A percentile compares a stretch with the other conserved stretches of the same genome.
These are phyloP conservation scores for Debaryomycetaceae sp. DNA, from an alignment of 1,139 yeast genomes.

Conservation along the genomic window DNA sequence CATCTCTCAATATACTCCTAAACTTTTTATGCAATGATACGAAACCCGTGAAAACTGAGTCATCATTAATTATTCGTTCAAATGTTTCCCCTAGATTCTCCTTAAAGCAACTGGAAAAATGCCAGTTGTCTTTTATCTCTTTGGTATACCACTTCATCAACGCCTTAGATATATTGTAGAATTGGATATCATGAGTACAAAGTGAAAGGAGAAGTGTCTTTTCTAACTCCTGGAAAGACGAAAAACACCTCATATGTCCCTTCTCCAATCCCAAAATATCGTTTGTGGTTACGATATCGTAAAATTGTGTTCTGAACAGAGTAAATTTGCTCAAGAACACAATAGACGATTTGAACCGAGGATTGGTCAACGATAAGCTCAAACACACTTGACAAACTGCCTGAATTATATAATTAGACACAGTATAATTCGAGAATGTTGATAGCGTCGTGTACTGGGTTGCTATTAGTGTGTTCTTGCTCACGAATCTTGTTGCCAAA, in stretches of 20 bases:
- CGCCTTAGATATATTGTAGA: slow-evolving; percentile 49
- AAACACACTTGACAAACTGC: slow-evolving; percentile 38
- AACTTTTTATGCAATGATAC: slow-evolving; percentile 74
- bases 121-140: slow-evolving; percentile 22
- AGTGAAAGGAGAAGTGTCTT: slow-evolving; percentile 47
- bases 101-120: slow-evolving; percentile 7
- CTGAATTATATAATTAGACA: slow-evolving; percentile 32
- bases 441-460: slow-evolving; percentile 19
- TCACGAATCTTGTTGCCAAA: slow-evolving; percentile 32
- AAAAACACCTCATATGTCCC: slow-evolving; percentile 4
- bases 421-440: slow-evolving; percentile 26
- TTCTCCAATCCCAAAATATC: not conserved
- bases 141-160: slow-evolving; percentile 45
- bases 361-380: slow-evolving; percentile 31
- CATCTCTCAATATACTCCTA: slow-evolving; percentile 52
- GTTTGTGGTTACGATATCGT: not conserved
- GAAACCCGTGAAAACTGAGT: slow-evolving; percentile 64
- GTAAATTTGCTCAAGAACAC: slow-evolving; percentile 32
- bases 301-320: slow-evolving; percentile 9
- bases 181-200: slow-evolving; percentile 57
- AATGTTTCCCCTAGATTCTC: slow-evolving; percentile 45
- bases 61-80: slow-evolving; percentile 50
- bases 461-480: slow-evolving; percentile 13
- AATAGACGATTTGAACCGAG: slow-evolving; percentile 38
- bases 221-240: slow-evolving; percentile 21